phyloP scores from a whole-genome alignment of 106 monocot genomes.

The Allium sativum region DNA sequence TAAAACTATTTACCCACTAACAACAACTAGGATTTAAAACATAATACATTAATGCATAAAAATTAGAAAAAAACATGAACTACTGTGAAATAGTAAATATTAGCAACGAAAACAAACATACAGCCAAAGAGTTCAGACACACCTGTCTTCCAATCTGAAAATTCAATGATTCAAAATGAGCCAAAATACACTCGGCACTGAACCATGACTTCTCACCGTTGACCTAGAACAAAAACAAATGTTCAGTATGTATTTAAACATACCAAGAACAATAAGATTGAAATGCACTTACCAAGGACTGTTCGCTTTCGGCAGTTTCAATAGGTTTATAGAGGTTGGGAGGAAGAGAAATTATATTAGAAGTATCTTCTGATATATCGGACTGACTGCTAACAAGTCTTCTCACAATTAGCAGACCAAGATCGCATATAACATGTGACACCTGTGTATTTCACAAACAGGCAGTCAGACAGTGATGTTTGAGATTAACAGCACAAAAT shows the following conservation, averaged over 20 bases:
- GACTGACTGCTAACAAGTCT: conserved; percentile 32
- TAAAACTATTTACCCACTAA: neutral
- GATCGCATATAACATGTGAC: conserved; percentile 70
- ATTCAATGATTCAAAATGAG: conserved; percentile 74
- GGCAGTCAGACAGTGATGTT: neutral
- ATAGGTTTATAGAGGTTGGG: conserved; percentile 36
- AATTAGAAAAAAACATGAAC: neutral
- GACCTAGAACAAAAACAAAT: conserved; percentile 19
- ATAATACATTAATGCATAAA: neutral
- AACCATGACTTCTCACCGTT: conserved; percentile 25
- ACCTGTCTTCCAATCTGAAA: conserved; percentile 37
- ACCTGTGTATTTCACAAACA: conserved; percentile 27
- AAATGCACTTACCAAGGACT: conserved; percentile 35
- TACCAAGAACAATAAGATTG: neutral
- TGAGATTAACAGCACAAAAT: conserved; percentile 2
- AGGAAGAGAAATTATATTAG: conserved; percentile 42
- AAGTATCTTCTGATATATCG: conserved; percentile 20
- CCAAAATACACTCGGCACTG: conserved; percentile 36
- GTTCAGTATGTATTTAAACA: neutral
- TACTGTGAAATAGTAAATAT: neutral
- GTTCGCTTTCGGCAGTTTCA: conserved; percentile 36
- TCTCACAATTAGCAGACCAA: conserved; percentile 65
- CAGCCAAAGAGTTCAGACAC: neutral
- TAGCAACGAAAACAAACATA: no score
- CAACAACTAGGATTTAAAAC: no score